A percentile compares a stretch with the other conserved stretches of the same genome.
phyloP scores from a whole-genome alignment of 2,329 filamentous ascomycete genomes.

The Cladosporium cucumerinum region DNA sequence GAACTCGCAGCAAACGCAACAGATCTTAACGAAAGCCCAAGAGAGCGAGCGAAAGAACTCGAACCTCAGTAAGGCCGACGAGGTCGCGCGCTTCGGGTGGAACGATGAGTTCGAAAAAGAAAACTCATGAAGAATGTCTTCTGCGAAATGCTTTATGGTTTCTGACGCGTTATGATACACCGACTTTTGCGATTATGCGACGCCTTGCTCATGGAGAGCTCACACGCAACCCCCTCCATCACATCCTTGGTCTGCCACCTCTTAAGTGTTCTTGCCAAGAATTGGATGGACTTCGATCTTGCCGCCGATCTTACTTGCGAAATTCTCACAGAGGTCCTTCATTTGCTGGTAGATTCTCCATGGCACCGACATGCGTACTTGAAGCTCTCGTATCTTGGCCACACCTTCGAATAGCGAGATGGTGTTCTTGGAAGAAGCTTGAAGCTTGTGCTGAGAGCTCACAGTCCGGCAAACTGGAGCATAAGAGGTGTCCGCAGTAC shows the following conservation, averaged over 20 bases:
- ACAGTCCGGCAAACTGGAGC: no score
- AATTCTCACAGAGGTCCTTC: no score
- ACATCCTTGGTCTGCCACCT: conserved; percentile 24
- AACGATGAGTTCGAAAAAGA: conserved; percentile 28
- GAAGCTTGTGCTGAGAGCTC: no score
- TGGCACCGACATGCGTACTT: no score
- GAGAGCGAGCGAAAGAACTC: conserved; percentile 37
- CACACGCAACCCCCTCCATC: background rate
- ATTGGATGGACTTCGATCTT: no score
- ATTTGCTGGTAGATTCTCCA: no score
- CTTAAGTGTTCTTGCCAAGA: conserved; percentile 9
- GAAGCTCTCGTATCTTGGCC: no score
- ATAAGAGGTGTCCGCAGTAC: no score
- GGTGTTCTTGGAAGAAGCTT: no score
- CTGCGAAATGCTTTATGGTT: background rate
- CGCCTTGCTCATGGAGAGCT: no score
- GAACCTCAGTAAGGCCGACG: conserved; percentile 37
- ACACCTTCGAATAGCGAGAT: no score
- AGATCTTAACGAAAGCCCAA: conserved; percentile 34
- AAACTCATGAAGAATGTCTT: background rate
- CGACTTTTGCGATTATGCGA: background rate
- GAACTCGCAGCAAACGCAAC: conserved; percentile 37
- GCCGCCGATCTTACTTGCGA: no score
- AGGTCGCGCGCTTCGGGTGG: conserved; percentile 41
- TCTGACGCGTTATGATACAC: background rate